phyloP scores from a whole-genome alignment of 2,329 filamentous ascomycete genomes.

The Ramularia collo-cygni region DNA sequence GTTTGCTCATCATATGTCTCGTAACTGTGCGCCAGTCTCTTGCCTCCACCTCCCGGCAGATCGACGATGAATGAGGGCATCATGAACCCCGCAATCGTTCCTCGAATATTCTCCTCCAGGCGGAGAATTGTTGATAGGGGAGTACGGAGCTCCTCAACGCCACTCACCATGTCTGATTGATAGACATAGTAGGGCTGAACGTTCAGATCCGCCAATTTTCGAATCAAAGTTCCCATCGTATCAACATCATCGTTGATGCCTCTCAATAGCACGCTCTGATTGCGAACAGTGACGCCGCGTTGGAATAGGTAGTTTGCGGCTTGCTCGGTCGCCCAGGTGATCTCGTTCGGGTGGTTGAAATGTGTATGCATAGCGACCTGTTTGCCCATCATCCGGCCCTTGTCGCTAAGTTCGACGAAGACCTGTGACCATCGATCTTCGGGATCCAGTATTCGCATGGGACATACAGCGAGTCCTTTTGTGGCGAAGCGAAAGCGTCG shows the following conservation, averaged over 20 bases:
- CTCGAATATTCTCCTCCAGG: slow-evolving; percentile 52
- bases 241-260: slow-evolving; percentile 52
- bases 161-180: slow-evolving; percentile 56
- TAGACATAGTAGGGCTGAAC: slow-evolving; percentile 61
- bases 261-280: slow-evolving; percentile 54
- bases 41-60: slow-evolving; percentile 57
- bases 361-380: slow-evolving; percentile 58
- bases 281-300: slow-evolving; percentile 50
- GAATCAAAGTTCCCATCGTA: slow-evolving; percentile 50
- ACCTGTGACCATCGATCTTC: slow-evolving; percentile 49
- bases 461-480: slow-evolving; percentile 55
- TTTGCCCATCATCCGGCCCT: slow-evolving; percentile 49
- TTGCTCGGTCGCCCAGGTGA: slow-evolving; percentile 52
- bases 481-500: slow-evolving; percentile 55
- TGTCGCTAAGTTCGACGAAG: slow-evolving; percentile 46
- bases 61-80: slow-evolving; percentile 59
- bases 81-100: slow-evolving; percentile 56
- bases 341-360: slow-evolving; percentile 57
- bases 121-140: slow-evolving; percentile 53
- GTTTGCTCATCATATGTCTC: slow-evolving; percentile 48
- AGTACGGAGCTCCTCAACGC: slow-evolving; percentile 56
- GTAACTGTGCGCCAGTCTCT: slow-evolving; percentile 50
- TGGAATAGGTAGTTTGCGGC: slow-evolving; percentile 47
- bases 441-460: slow-evolving; percentile 48
- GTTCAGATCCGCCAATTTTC: slow-evolving; percentile 48